Conservation (phyloP, 2,329 filamentous ascomycete genomes). For the Aspergillus arachidicola region DNA sequence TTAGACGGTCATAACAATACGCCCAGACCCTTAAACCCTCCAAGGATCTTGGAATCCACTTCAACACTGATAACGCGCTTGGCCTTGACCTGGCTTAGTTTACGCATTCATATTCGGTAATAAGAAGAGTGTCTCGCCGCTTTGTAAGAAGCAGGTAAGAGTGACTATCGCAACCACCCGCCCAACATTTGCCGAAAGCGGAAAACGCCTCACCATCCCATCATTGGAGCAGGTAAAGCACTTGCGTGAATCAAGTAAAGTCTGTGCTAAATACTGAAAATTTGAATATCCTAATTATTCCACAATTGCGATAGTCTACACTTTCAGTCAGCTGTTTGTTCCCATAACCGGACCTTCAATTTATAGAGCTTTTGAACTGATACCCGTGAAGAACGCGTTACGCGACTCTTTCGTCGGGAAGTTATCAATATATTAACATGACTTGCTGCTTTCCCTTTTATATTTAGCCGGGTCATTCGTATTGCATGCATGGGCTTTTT, state of each 20-base stretch:
- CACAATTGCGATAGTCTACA: neutral
- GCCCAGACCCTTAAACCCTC: neutral
- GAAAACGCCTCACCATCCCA: neutral
- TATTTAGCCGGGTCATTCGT: neutral
- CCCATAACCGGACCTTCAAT: too few species aligned
- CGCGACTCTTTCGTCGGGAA: neutral
- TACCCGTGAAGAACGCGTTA: neutral
- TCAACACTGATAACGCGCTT: neutral
- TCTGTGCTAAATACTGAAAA: too few species aligned
- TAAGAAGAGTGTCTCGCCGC: neutral
- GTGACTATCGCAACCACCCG: neutral
- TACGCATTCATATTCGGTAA: neutral
- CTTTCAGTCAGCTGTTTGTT: neutral
- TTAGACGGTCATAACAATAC: neutral
- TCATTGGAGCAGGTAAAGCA: neutral
- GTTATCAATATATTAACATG: too few species aligned
- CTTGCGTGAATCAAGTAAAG: neutral
- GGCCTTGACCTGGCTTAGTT: neutral
- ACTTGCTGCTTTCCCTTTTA: neutral
- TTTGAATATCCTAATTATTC: neutral
- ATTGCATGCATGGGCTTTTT: too few species aligned
- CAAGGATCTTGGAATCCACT: neutral
- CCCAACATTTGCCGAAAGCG: neutral
- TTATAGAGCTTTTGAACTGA: neutral
- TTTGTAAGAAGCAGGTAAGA: too few species aligned